Percentiles rank a stretch among this genome's conserved stretches.
Evolutionary conservation across 1,139 yeast species (phyloP).

Genomic region (Blastobotrys malaysiensis): DNA sequence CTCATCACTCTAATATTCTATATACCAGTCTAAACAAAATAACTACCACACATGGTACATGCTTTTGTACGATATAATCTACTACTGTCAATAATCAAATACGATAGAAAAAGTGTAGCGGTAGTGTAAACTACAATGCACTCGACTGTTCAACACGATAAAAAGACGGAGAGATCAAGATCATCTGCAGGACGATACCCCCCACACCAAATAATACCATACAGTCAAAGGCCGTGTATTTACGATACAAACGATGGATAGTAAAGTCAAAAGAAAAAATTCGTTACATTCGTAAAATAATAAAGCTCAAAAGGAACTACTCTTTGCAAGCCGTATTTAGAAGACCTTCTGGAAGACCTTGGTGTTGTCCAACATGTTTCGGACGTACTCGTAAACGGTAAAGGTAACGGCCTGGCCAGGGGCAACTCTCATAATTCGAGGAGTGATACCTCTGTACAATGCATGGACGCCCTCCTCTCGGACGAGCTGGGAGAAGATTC

Average conservation of each 20-base stretch:
- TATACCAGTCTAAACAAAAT: too few species aligned
- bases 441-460: conserved; percentile 93
- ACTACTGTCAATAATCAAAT: too few species aligned
- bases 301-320: not conserved
- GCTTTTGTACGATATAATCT: too few species aligned
- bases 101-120: too few species aligned
- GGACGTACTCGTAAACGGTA: conserved; percentile 89
- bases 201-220: too few species aligned
- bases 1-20: too few species aligned
- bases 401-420: conserved; percentile 99
- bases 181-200: not conserved
- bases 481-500: conserved; percentile 76
- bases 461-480: conserved; percentile 87
- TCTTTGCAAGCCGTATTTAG: not conserved
- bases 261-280: not conserved
- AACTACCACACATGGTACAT: too few species aligned
- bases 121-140: too few species aligned
- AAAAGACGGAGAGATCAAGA: too few species aligned
- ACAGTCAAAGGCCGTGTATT: too few species aligned
- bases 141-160: too few species aligned
- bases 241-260: not conserved
- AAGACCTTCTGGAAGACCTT: conserved; percentile 30
- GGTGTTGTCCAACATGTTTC: conserved; percentile 54
- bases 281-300: not conserved
- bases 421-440: conserved; percentile 98